Evolutionary conservation across 23 red algal genomes (phyloP), one percentile per base, ranked within the genome.

Genomic region (Agarophyton chilense): DNA sequence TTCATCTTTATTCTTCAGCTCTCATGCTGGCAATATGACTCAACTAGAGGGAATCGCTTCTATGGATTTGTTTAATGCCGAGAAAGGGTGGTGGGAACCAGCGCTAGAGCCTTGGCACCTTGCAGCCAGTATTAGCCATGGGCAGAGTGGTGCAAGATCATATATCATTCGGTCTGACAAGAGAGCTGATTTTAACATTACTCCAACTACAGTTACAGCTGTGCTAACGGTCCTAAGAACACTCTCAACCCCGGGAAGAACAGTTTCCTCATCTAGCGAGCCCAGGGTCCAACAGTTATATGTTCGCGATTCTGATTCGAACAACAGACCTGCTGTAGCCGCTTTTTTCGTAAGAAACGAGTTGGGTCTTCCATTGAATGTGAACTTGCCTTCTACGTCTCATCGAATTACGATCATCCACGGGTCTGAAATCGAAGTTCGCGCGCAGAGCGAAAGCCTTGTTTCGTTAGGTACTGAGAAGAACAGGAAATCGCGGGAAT

Each of bases 71-170:
- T 98, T 94, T 72, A 83, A 98, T 72, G 33, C 81, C 10, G 73
- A 72, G 39, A 93, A 94, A 63, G 95, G 95, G 2, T 98, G 90
- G 90, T 98, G 95, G 95, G 95, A 92, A 82, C 95, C 95, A 5
- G 83, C 73, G 22, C 31, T 98, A 41, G 95, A 98, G 84, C 70
- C 54, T 35, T 98, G 90, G 90, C 41, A 73, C 72, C 52, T 90
- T 42, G 55, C 79, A 16, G 54, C 83, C 9, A 84, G 83, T 46
- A 55, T 88, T 24, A 91, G 85, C 28, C 54, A 78, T 47, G 94
- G 94, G n/a, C 51, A 52, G 11, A 96, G 89, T 72, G 89, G 89
- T 18, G 52, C 94, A 26, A 70, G 46, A 52, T 87, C 89, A 17
- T 70, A 91, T 58, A 82, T 87, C 52, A 81, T 96, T 43, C 58